Evolutionary conservation across 169 alveolate genomes (phyloP).

Genomic region (Babesia bigemina): DNA sequence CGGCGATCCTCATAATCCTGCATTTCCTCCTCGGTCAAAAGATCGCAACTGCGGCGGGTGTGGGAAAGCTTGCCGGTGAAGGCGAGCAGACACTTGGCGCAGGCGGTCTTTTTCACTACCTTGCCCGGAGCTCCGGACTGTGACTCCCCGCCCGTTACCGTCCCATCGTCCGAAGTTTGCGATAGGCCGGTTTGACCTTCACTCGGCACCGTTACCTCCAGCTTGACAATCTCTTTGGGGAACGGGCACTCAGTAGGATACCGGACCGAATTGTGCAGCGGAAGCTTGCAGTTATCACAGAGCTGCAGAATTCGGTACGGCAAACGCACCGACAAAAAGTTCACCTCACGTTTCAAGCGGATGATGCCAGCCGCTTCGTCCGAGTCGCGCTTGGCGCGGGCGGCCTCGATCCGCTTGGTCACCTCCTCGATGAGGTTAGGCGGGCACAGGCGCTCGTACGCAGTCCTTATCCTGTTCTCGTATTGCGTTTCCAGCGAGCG

Average conservation of each 20-base stretch:
- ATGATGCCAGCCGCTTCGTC: constrained; percentile 68
- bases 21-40: constrained; percentile 72
- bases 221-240: constrained; percentile 71
- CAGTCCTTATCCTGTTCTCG: constrained; percentile 67
- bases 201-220: constrained; percentile 59
- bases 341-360: constrained; percentile 68
- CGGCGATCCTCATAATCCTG: constrained; percentile 74
- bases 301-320: constrained; percentile 70
- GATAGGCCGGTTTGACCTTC: constrained; percentile 18
- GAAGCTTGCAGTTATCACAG: constrained; percentile 80
- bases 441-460: constrained; percentile 76
- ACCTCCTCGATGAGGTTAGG: constrained; percentile 73
- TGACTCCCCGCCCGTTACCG: neutral
- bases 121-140: constrained; percentile 8
- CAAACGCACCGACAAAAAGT: constrained; percentile 67
- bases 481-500: constrained; percentile 54
- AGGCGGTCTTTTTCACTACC: constrained; percentile 66
- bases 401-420: constrained; percentile 65
- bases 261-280: constrained; percentile 72
- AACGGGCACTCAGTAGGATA: constrained; percentile 76
- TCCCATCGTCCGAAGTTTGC: neutral
- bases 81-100: constrained; percentile 71
- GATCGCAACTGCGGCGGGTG: constrained; percentile 77
- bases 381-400: constrained; percentile 61
- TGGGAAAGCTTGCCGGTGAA: constrained; percentile 72